phyloP scores from a whole-genome alignment of 2,329 filamentous ascomycete species.

The Fusarium hostae region DNA sequence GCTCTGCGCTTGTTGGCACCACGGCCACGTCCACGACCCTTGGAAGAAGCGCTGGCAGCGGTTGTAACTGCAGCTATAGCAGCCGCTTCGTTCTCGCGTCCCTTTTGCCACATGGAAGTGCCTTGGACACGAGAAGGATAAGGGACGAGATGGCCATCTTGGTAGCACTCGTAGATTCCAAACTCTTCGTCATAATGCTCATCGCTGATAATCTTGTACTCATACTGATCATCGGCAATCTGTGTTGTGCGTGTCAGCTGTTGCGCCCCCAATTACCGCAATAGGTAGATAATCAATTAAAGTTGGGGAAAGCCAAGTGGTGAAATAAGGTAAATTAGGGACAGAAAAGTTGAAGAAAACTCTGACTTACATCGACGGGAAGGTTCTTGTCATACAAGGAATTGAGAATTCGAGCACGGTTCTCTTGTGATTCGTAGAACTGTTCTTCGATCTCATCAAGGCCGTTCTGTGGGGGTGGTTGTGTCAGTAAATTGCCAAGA shows the following conservation, averaged over 20 bases:
- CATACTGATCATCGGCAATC: conserved; percentile 57
- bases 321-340: conserved; percentile 13
- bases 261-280: conserved; percentile 17
- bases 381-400: conserved; percentile 56
- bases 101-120: conserved; percentile 55
- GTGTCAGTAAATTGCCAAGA: conserved; percentile 32
- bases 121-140: conserved; percentile 57
- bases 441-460: conserved; percentile 53
- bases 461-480: conserved; percentile 49
- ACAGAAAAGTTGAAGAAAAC: conserved; percentile 16
- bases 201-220: conserved; percentile 58
- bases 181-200: conserved; percentile 57
- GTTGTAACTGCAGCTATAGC: conserved; percentile 47
- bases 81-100: conserved; percentile 52
- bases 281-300: conserved; percentile 11
- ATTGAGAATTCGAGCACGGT: conserved; percentile 58
- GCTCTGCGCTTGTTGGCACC: conserved; percentile 61
- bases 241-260: conserved; percentile 42
- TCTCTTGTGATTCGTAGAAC: conserved; percentile 59
- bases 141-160: conserved; percentile 57
- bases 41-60: conserved; percentile 43
- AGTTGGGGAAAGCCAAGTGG: conserved; percentile 35
- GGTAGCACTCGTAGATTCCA: conserved; percentile 55
- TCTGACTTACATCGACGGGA: conserved; percentile 60
- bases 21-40: conserved; percentile 48